phyloP scores from a whole-genome alignment of 352 stramenopile species.

The Plasmopara muralis region DNA sequence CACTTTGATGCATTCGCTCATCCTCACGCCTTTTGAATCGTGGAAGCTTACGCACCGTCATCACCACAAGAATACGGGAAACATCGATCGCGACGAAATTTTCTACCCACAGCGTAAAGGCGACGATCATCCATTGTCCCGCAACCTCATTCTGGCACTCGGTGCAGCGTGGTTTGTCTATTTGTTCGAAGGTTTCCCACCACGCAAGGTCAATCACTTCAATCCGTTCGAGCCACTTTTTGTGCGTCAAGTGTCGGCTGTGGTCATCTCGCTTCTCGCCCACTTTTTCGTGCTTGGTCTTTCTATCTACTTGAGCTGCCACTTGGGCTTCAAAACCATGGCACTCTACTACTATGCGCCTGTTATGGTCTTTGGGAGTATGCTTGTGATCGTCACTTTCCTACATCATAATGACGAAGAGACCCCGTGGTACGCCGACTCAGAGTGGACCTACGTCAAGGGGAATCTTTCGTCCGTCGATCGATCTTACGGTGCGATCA shows the following conservation, averaged over 20 bases:
- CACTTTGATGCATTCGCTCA: constrained; percentile 71
- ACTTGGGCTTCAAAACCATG: constrained; percentile 50
- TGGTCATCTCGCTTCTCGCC: constrained; percentile 51
- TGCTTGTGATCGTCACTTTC: constrained; percentile 82
- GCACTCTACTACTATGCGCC: constrained; percentile 72
- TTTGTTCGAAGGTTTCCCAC: constrained; percentile 63
- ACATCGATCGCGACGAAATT: constrained; percentile 79
- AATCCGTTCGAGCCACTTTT: constrained; percentile 76
- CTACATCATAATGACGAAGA: constrained; percentile 82
- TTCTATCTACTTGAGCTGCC: constrained; percentile 39
- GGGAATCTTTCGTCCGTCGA: constrained; percentile 77
- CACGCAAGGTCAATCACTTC: constrained; percentile 72
- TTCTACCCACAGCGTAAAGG: constrained; percentile 72
- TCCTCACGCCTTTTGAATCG: constrained; percentile 72
- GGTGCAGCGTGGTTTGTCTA: constrained; percentile 70
- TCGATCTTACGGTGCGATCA: constrained; percentile 66
- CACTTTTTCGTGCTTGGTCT: constrained; percentile 35
- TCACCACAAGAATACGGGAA: constrained; percentile 86
- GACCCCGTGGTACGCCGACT: constrained; percentile 77
- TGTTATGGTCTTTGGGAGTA: constrained; percentile 65
- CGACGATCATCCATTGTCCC: constrained; percentile 43
- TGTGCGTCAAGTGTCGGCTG: constrained; percentile 45
- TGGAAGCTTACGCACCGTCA: constrained; percentile 80
- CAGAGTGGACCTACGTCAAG: constrained; percentile 81
- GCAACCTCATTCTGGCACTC: constrained; percentile 41